These are phyloP conservation scores for Scenedesmus sp. DNA, from an alignment of 163 green algal genomes.

Conservation along the genomic window DNA sequence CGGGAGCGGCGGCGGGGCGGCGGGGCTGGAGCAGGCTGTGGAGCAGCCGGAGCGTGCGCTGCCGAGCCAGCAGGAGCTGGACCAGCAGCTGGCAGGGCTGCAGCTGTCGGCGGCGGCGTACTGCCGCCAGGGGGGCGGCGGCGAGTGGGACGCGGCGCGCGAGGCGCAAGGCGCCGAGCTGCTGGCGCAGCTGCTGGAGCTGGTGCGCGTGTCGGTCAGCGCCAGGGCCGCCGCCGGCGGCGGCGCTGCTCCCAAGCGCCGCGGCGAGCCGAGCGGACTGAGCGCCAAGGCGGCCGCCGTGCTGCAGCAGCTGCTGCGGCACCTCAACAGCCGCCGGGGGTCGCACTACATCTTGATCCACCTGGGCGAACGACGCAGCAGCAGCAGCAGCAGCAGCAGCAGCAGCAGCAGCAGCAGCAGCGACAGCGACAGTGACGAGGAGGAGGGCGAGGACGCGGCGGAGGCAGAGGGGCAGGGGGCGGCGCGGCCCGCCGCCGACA, in stretches of 20 bases:
- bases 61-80: background rate
- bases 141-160: background rate
- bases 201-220: background rate
- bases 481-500: background rate
- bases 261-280: background rate
- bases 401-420: conserved; percentile 24
- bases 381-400: conserved; percentile 4
- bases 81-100: no score
- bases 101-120: no score
- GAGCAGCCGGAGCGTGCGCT: background rate
- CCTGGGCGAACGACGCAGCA: background rate
- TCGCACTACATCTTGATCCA: conserved; percentile 14
- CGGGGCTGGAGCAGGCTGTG: background rate
- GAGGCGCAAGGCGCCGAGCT: conserved; percentile 18
- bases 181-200: conserved; percentile 15
- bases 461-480: background rate
- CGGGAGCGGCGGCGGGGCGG: background rate
- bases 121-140: background rate
- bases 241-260: no score
- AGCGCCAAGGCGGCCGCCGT: background rate
- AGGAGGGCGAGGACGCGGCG: background rate
- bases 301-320: background rate
- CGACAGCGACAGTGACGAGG: background rate
- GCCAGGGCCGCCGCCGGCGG: background rate
- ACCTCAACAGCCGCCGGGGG: background rate